Conservation (phyloP, 2,329 filamentous ascomycete species). For the Zasmidium cellare region DNA sequence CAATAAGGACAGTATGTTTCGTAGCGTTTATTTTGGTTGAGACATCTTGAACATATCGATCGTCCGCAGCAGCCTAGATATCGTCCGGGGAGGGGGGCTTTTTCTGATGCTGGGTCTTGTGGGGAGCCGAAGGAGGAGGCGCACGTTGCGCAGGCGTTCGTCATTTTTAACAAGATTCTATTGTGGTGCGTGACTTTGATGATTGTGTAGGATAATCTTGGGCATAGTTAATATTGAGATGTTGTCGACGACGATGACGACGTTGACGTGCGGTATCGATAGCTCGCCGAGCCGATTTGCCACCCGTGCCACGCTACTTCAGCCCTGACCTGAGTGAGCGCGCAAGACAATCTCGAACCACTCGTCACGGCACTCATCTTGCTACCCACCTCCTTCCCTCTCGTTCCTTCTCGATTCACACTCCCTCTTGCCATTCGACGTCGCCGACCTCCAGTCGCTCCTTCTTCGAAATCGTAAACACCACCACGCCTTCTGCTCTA, state of each 20-base stretch:
- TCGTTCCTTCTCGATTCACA: background rate
- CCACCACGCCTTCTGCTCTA: background rate
- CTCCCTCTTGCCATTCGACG: background rate
- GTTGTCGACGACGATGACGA: background rate
- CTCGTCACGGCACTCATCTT: constrained; percentile 1
- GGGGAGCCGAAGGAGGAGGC: constrained; percentile 28
- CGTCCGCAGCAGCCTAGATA: constrained; percentile 68
- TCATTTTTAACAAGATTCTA: constrained; percentile 12
- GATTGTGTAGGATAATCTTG: background rate
- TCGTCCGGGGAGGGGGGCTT: constrained; percentile 60
- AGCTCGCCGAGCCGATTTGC: background rate
- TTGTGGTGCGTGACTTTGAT: background rate
- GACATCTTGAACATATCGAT: constrained; percentile 70
- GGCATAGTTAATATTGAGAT: background rate
- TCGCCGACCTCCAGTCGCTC: constrained; percentile 16
- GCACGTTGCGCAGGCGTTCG: constrained; percentile 34
- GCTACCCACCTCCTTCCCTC: background rate
- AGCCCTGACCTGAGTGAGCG: background rate
- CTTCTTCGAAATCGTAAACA: constrained; percentile 8
- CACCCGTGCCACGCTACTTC: background rate
- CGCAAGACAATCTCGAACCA: constrained; percentile 7
- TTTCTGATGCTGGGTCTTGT: constrained; percentile 49
- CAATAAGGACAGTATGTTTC: constrained; percentile 71
- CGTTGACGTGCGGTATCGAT: background rate
- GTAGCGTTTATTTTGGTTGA: constrained; percentile 69